These are phyloP conservation scores for Aspergillus homomorphus DNA, from an alignment of 495 filamentous ascomycete genomes.

Conservation along the genomic window DNA sequence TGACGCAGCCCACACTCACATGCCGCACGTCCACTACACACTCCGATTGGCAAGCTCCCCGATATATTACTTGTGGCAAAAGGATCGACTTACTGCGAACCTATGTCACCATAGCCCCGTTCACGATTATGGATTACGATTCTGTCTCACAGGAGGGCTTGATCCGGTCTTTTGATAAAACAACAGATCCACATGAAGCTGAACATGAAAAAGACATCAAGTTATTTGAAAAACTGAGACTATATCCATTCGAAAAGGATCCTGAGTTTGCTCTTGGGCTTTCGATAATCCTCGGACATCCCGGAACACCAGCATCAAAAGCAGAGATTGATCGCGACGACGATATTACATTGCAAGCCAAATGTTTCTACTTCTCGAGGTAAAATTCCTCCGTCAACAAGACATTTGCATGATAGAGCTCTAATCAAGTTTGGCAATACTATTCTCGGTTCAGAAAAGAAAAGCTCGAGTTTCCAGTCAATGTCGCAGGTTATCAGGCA, in stretches of 20 bases:
- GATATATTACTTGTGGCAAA: neutral
- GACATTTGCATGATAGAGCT: neutral
- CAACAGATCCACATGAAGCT: neutral
- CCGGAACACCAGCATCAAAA: constrained; percentile 37
- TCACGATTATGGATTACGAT: neutral
- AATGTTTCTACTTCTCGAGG: constrained; percentile 54
- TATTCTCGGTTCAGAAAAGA: constrained; percentile 34
- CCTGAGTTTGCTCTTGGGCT: constrained; percentile 49
- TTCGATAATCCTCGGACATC: constrained; percentile 46
- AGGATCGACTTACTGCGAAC: no score
- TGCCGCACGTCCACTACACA: neutral
- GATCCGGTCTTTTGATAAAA: neutral
- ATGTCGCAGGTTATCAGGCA: constrained; percentile 39
- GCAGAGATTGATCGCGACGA: constrained; percentile 40
- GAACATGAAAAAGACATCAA: constrained; percentile 3
- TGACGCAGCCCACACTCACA: neutral
- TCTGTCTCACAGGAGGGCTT: neutral
- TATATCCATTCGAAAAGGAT: constrained; percentile 43
- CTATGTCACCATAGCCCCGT: no score
- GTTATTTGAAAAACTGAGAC: constrained; percentile 28
- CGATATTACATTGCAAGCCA: constrained; percentile 48
- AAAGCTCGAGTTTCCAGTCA: constrained; percentile 35
- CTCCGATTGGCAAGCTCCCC: neutral
- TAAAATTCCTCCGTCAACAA: constrained; percentile 15
- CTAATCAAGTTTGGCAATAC: neutral